Base-by-base conservation (phyloP, 495 filamentous ascomycete genomes). In the Jackrogersella minutella region DNA sequence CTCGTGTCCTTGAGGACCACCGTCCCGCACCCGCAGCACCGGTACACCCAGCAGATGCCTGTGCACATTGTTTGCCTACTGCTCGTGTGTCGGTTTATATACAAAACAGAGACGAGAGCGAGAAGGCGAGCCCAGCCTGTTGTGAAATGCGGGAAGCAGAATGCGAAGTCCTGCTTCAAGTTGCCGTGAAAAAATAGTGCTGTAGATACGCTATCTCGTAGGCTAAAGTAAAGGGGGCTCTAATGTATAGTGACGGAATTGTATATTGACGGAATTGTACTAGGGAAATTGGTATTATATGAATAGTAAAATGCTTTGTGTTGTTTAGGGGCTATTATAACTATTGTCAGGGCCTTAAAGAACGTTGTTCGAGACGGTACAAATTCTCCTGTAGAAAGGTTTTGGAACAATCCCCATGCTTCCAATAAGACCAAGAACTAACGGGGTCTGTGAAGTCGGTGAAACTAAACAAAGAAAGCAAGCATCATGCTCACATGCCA, bases 1-100 rank as follows among this genome's bases (percentile, higher is more conserved):
- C 53, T 49, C 9, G 11, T 50, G 16, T 68, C 31, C 19, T 49
- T 68, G 2, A 40, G 22, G 2, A 64, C 13, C 0, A 64, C 31
- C 1, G 33, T 58, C 1, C 13, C 6, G 58, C 72, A 74, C 6
- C 7, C 0, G 9, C 16, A 2, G 44, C 72, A 74, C 1, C 31
- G 40, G 39, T 28, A 66, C 0, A 53, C 13, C 50, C 65, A 62
- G 1, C 21, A n/a, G 8, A 57, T 51, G 0, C 65, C 58, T 0
- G 67, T 70, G 9, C 72, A 74, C 72, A 74, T 74, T 0, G 24
- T n/a, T 59, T 24, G 17, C 17, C 31, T 7, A 4, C 33, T 37
- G 26, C 21, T 40, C 17, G 2, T 46, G 24, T 53, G 34, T 63
- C n/a, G 28, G 47, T 43, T 16, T 16, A 16, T 55, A 13, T 14